Percentiles rank a stretch among this genome's conserved stretches.
phyloP scores from a whole-genome alignment of 805 yeast species.

The Metschnikowia henanensis region DNA sequence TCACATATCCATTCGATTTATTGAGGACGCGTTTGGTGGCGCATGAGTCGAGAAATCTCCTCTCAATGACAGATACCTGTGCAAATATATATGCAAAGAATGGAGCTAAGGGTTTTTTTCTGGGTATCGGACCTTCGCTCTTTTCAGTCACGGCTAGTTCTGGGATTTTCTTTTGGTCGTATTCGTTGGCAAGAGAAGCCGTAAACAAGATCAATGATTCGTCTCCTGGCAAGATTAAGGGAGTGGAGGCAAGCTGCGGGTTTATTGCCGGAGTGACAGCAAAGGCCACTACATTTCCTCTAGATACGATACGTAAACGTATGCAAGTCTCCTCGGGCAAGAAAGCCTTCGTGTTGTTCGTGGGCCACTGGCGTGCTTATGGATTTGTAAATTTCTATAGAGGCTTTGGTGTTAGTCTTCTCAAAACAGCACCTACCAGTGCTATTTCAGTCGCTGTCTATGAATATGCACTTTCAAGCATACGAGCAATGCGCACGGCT shows the following conservation, averaged over 20 bases:
- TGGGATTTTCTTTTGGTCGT: conserved; percentile 73
- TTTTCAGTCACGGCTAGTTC: conserved; percentile 67
- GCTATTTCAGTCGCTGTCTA: conserved; percentile 69
- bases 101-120: conserved; percentile 48
- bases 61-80: conserved; percentile 35
- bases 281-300: conserved; percentile 76
- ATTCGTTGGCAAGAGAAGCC: conserved; percentile 50
- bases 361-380: conserved; percentile 48
- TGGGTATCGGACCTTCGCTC: conserved; percentile 52
- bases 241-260: conserved; percentile 61
- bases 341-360: conserved; percentile 25
- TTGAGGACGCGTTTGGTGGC: conserved; percentile 85
- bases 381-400: conserved; percentile 72
- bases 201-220: conserved; percentile 22
- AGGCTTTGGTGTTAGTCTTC: conserved; percentile 68
- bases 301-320: conserved; percentile 80
- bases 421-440: conserved; percentile 80
- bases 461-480: conserved; percentile 40
- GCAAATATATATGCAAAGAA: conserved; percentile 26
- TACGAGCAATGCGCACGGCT: conserved; percentile 1
- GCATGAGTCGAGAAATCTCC: conserved; percentile 38
- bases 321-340: conserved; percentile 54
- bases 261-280: conserved; percentile 73
- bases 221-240: conserved; percentile 25
- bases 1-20: conserved; percentile 90